Base-by-base conservation (phyloP, 2,329 filamentous ascomycete species). In the Ophiostoma piceae region DNA sequence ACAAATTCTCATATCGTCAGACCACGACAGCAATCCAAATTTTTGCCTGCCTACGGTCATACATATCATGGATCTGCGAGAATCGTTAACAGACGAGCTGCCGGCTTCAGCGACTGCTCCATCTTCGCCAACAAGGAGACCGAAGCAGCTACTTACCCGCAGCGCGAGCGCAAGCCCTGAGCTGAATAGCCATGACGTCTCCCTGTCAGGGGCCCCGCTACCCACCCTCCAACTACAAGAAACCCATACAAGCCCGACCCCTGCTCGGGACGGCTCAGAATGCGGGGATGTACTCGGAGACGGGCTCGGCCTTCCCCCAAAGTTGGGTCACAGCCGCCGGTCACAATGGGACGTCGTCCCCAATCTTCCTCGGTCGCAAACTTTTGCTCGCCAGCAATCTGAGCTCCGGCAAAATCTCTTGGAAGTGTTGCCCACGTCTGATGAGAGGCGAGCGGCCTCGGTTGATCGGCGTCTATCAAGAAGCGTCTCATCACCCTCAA, bases 371-470 rank as follows among this genome's bases (percentile, higher is more conserved):
- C 87, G 92, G 67, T 83, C 88, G 4, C 87, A 90, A 75, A 96
- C 92, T 0, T 93, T 96, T 79, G 90, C 89, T 79, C 87, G 93
- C 75, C 92, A 94, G 78, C 86, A 91, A 77, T 94, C 92, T 37
- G 94, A 97, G 79, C 85, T 87, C 73, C 86, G 92, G 74, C 87
- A 91, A 74, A 89, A 88, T 75, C 83, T 96, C 69, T 83, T 90
- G 71, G 88, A 91, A 64, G 83, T 88, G 60, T 82, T 88, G 66
- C 84, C 86, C 6, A 85, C 87, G 41, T 80, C 83, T 35, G 85
- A 85, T 54, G 91, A 93, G 79, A 87, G 91, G 74, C 87, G 92
- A 76, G 88, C 92, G 12, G 82, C 88, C 16, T 94, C 91, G 9
- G 83, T 87, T 66, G 90, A 88, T 75, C 80, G 85, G 68, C 73